These are phyloP conservation scores for Bolboschoenoplectus hybrid DNA, from an alignment of 202 grass and related monocot species.

Conservation along the genomic window DNA sequence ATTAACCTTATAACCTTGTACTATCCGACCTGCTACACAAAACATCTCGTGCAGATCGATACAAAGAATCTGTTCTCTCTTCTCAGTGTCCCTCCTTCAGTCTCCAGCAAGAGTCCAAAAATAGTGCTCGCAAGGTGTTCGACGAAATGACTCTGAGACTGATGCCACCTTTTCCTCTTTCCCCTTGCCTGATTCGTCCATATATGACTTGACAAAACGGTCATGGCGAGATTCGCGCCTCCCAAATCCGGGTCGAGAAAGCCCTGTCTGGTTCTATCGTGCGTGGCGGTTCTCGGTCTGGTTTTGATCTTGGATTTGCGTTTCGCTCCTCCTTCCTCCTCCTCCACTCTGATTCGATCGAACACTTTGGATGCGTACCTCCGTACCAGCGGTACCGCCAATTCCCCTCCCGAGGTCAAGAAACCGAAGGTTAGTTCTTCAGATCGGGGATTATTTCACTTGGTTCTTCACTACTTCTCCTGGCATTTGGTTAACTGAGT, in stretches of 20 bases:
- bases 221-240: slow-evolving; percentile 65
- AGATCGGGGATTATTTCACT: slow-evolving; percentile 14
- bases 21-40: slow-evolving; percentile 4
- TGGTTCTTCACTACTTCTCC: not conserved
- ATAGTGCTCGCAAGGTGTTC: slow-evolving; percentile 28
- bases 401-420: slow-evolving; percentile 4
- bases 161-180: not conserved
- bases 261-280: slow-evolving; percentile 56
- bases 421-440: slow-evolving; percentile 48
- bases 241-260: slow-evolving; percentile 55
- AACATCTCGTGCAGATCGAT: not conserved
- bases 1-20: not conserved
- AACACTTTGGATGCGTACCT: slow-evolving; percentile 51
- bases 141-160: slow-evolving; percentile 33
- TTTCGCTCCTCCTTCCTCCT: slow-evolving; percentile 64
- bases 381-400: slow-evolving; percentile 12
- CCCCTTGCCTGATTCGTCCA: not conserved
- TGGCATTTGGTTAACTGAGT: slow-evolving; percentile 16
- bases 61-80: not conserved
- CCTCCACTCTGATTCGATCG: slow-evolving; percentile 50
- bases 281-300: slow-evolving; percentile 65
- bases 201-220: slow-evolving; percentile 12
- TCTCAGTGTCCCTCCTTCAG: not conserved
- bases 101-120: not conserved
- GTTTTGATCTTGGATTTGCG: slow-evolving; percentile 78